Conservation (phyloP, 2,329 filamentous ascomycete genomes). For the Zymoseptoria crescenta region DNA sequence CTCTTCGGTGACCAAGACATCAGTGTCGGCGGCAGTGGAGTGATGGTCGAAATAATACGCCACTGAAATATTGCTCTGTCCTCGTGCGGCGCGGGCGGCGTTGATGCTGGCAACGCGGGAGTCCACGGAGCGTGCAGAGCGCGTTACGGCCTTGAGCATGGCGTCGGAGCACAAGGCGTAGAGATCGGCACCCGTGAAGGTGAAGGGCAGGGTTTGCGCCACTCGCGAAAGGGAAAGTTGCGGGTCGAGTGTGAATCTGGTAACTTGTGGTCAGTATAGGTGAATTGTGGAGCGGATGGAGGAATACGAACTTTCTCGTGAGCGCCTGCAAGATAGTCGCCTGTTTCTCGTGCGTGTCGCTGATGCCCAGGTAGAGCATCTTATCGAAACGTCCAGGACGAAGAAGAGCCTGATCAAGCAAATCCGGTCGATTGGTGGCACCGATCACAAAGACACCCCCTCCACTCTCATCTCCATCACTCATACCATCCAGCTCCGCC, state of each 20-base stretch:
- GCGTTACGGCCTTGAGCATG: slow-evolving; percentile 97
- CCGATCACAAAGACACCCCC: slow-evolving; percentile 95
- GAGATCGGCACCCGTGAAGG: slow-evolving; percentile 94
- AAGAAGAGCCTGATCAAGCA: slow-evolving; percentile 82
- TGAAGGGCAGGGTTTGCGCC: slow-evolving; percentile 75
- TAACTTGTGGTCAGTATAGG: slow-evolving; percentile 2
- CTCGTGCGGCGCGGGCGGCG: slow-evolving; percentile 27
- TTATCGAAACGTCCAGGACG: slow-evolving; percentile 93
- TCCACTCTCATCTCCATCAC: slow-evolving; percentile 70
- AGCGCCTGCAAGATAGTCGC: slow-evolving; percentile 87
- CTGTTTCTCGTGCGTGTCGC: slow-evolving; percentile 95
- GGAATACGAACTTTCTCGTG: slow-evolving; percentile 70
- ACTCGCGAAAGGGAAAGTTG: slow-evolving; percentile 67
- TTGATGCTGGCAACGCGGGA: slow-evolving; percentile 69
- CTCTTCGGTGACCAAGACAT: slow-evolving; percentile 79
- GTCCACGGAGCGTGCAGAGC: slow-evolving; percentile 77
- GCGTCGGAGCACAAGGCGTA: slow-evolving; percentile 96
- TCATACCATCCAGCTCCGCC: slow-evolving; percentile 96
- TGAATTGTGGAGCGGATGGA: not conserved
- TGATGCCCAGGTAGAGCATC: slow-evolving; percentile 94
- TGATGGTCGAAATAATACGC: slow-evolving; percentile 95
- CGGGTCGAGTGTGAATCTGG: slow-evolving; percentile 75
- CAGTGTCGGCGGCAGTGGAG: slow-evolving; percentile 71
- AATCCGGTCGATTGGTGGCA: slow-evolving; percentile 87
- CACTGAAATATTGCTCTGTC: slow-evolving; percentile 54